Base-by-base conservation (phyloP, 2,329 filamentous ascomycete species). In the Exophiala sp. region DNA sequence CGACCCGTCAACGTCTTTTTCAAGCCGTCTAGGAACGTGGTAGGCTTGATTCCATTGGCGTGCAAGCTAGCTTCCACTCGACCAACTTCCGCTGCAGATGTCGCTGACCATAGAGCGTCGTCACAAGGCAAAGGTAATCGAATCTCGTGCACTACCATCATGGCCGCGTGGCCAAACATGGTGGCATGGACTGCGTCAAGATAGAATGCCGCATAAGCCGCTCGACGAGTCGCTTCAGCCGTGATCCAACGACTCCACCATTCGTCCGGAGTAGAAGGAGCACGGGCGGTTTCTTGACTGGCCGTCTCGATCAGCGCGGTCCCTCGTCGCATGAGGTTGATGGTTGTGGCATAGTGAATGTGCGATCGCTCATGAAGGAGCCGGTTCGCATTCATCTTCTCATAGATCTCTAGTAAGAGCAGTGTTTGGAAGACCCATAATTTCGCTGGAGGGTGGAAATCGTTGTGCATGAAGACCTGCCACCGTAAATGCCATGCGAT, bases 161-260 rank as follows among this genome's bases (percentile, higher is more conserved):
- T 89, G 0, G 88, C 91, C 1, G 89, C 93, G 67, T 97, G 93
- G 0, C 91, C 93, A 67, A 97, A 97, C 86, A 97, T 95, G 32
- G 88, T 95, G 1, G 90, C 89, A 66, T 97, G 93, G 1, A 90
- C 93, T 3, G 89, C 95, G 66, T 98, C 93, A 57, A 97, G 84
- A 41, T 96, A 81, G 64, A 97, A 97, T 0, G 93, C 91, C 0
- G 87, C 89, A 70, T 95, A 97, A 0, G 91, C 93, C 2, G 86
- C 88, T 52, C 93, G 81, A 23, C 88, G 78, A 0, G 90, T 96
- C 1, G 90, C 86, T 66, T 98, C 93, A 45, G 89, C 88, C 10
- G 85, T 90, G 62, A 96, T 91, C 91, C 93, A 97, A 60, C 88
- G 83, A 60, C 89, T 86, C 93, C 93, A 98, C 77, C 86, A 94